Conservation (phyloP, 768 basidiomycete species). For the Mycena rosella region DNA sequence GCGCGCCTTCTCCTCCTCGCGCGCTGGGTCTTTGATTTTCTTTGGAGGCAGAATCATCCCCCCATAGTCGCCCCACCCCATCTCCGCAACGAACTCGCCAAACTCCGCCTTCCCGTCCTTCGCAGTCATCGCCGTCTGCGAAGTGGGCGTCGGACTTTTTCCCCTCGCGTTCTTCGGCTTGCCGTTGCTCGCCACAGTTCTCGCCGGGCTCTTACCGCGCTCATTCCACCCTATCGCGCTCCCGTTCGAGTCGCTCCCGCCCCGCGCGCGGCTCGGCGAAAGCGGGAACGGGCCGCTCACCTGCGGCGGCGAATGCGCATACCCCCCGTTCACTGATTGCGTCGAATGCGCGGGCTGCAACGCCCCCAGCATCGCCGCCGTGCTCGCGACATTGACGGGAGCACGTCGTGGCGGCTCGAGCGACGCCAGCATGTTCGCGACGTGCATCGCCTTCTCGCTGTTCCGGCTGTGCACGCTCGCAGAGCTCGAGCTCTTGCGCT, state of each 20-base stretch:
- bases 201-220: slow-evolving; percentile 33
- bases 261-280: slow-evolving; percentile 43
- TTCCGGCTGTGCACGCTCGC: slow-evolving; percentile 25
- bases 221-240: slow-evolving; percentile 34
- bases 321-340: background rate
- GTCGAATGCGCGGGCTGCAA: slow-evolving; percentile 10
- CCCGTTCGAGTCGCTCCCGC: slow-evolving; percentile 40
- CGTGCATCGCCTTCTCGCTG: slow-evolving; percentile 21
- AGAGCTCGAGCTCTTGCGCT: slow-evolving; percentile 19
- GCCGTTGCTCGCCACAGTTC: background rate
- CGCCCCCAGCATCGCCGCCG: slow-evolving; percentile 20
- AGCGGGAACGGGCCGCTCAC: slow-evolving; percentile 46
- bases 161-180: slow-evolving; percentile 15
- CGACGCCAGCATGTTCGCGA: slow-evolving; percentile 41
- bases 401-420: slow-evolving; percentile 44
- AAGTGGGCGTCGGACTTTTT: slow-evolving; percentile 28
- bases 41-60: slow-evolving; percentile 32
- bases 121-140: slow-evolving; percentile 17
- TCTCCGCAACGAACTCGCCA: slow-evolving; percentile 28
- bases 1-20: slow-evolving; percentile 38
- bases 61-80: slow-evolving; percentile 34
- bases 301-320: slow-evolving; percentile 10
- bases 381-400: slow-evolving; percentile 28
- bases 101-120: slow-evolving; percentile 29
- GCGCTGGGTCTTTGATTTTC: slow-evolving; percentile 22